Percentiles rank a stretch among this genome's conserved stretches.
phyloP scores from a whole-genome alignment of 306 rosid genomes.

The Dryas octopetala region DNA sequence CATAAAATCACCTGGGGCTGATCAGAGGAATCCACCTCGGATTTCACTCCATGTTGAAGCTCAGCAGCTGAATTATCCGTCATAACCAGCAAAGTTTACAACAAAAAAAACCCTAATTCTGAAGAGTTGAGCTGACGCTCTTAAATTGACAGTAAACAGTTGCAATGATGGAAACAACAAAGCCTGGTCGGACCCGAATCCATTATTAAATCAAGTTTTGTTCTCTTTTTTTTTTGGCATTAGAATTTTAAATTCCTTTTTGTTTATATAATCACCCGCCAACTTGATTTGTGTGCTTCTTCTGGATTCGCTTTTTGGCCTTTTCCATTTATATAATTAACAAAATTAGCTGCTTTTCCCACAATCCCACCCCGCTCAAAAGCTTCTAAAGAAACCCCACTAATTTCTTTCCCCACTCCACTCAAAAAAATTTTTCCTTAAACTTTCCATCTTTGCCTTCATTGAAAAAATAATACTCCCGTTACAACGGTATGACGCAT shows the following conservation, averaged over 20 bases:
- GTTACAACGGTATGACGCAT: no score
- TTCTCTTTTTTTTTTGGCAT: not conserved
- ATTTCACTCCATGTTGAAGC: conserved; percentile 34
- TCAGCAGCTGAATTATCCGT: conserved; percentile 48
- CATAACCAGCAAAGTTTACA: conserved; percentile 11
- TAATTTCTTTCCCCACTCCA: no score
- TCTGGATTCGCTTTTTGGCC: conserved; percentile 5
- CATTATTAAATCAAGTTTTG: conserved; percentile 19
- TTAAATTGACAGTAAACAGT: not conserved
- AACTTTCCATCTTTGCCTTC: no score
- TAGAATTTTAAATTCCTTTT: conserved; percentile 6
- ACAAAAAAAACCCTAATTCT: conserved; percentile 13
- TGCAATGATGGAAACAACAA: conserved; percentile 31
- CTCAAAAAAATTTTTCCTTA: no score
- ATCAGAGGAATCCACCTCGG: conserved; percentile 25
- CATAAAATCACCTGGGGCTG: conserved; percentile 36
- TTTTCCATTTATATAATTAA: not conserved
- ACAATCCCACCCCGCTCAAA: no score
- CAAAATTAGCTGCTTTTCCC: not conserved
- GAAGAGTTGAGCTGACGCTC: not conserved
- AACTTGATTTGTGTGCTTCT: conserved; percentile 9
- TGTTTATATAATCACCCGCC: conserved; percentile 31
- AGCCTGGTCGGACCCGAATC: conserved; percentile 28
- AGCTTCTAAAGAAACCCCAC: no score
- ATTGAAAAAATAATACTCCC: no score